Evolutionary conservation across 352 stramenopile species (phyloP), one percentile per base, ranked within the genome.

Genomic region (Phytophthora ramorum): DNA sequence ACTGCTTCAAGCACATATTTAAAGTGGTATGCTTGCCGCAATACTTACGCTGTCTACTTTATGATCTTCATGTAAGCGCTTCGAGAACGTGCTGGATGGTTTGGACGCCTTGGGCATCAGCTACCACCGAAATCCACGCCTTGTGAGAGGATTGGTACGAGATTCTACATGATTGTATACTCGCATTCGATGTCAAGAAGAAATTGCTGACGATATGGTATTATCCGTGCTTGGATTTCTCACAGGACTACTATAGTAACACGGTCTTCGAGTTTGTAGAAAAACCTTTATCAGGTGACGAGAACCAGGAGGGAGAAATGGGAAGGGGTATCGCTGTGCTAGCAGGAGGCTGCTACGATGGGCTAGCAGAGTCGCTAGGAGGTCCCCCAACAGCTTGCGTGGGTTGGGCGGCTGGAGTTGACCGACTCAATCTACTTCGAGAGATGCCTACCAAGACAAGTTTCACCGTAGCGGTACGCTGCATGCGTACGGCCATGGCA

Each of bases 201-300:
- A 13, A 16, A 0, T 43, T 20, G 32, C 20, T 66, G 12, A 58
- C 30, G 9, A 35, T 45, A 24, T 40, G 34, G 19, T 56, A 20
- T 61, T 48, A 34, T 32, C 26, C 26, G 5, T 16, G 35, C 51
- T 49, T 38, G 43, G 22, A 58, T 5, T 12, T 16, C 6, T 52
- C n/a, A 3, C 46, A 96, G 89, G 89, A 96, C 59, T 96, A 96
- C 70, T 96, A 96, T 69, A 95, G 87, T 60, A 79, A 96, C 66
- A 96, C 89, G 1, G 87, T 96, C 3, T 96, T 96, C 50, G 89
- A 96, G 64, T 96, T 96, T 71, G 73, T 96, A 13, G 89, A 96
- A 66, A 74, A 66, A 20, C 41, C 62, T 40, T 53, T 28, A 40
- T 51, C 47, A 12, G 43, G 40, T 34, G 28, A 30, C 22, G 37